Evolutionary conservation across 768 basidiomycete genomes (phyloP).

Genomic region (Panellus pusillus): DNA sequence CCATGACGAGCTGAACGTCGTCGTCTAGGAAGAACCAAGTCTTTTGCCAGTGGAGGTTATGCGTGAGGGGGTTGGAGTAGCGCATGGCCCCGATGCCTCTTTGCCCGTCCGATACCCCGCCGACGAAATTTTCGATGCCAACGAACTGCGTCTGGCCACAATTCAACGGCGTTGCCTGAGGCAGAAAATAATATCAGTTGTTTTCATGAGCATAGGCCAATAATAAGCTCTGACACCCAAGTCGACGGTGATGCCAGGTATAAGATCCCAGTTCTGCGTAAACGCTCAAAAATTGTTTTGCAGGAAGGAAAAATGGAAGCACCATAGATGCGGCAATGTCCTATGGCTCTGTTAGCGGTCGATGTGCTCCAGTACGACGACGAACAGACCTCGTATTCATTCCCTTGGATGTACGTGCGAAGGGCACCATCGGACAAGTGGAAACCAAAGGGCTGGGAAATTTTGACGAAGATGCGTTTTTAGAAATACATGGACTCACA

Average conservation of each 20-base stretch:
- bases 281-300: background rate
- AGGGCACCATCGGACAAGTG: slow-evolving; percentile 67
- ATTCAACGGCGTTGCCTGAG: slow-evolving; percentile 42
- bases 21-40: slow-evolving; percentile 71
- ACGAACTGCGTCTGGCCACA: slow-evolving; percentile 43
- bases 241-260: slow-evolving; percentile 71
- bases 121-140: slow-evolving; percentile 61
- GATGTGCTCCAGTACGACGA: background rate
- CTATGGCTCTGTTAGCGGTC: background rate
- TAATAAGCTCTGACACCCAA: slow-evolving; percentile 36
- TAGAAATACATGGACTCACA: slow-evolving; percentile 30
- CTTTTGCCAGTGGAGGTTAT: slow-evolving; percentile 60
- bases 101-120: slow-evolving; percentile 59
- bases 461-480: too few species aligned
- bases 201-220: background rate
- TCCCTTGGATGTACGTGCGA: slow-evolving; percentile 62
- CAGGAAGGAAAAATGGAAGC: background rate
- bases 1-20: slow-evolving; percentile 63
- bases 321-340: slow-evolving; percentile 47
- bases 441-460: slow-evolving; percentile 64
- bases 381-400: slow-evolving; percentile 54
- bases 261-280: slow-evolving; percentile 76
- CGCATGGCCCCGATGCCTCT: slow-evolving; percentile 63
- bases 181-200: background rate
- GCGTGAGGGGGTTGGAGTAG: slow-evolving; percentile 63